Conservation (phyloP, 257 asterid species). For the Rubia yunnanensis region DNA sequence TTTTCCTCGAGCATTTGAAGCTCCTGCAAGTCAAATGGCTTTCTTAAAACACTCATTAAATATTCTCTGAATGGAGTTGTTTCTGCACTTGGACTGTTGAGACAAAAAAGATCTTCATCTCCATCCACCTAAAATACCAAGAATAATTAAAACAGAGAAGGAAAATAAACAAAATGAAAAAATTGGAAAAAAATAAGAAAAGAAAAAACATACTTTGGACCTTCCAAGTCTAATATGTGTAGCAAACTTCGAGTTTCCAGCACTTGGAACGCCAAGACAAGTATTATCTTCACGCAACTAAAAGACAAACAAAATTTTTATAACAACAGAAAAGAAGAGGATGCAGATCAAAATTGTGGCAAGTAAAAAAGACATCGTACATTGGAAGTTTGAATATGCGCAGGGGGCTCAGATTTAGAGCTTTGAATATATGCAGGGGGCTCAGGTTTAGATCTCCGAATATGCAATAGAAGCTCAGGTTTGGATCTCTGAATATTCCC, state of each 20-base stretch:
- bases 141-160: background rate
- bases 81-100: constrained; percentile 7
- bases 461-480: background rate
- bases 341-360: background rate
- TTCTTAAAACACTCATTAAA: constrained; percentile 17
- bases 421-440: background rate
- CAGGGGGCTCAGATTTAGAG: background rate
- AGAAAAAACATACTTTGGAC: background rate
- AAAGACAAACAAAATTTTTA: background rate
- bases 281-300: background rate
- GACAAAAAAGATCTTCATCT: background rate
- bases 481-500: background rate
- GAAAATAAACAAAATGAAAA: constrained; percentile 1
- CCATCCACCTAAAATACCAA: constrained; percentile 22
- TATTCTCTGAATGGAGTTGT: constrained; percentile 19
- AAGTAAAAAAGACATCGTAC: background rate
- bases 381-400: background rate
- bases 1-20: constrained; percentile 23
- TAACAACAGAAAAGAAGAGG: background rate
- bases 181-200: no score
- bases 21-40: constrained; percentile 32
- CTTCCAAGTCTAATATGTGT: background rate
- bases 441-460: background rate
- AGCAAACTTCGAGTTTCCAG: no score
- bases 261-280: background rate